Base-by-base conservation (phyloP, 2,329 filamentous ascomycete species). In the Colletotrichum camelliae region DNA sequence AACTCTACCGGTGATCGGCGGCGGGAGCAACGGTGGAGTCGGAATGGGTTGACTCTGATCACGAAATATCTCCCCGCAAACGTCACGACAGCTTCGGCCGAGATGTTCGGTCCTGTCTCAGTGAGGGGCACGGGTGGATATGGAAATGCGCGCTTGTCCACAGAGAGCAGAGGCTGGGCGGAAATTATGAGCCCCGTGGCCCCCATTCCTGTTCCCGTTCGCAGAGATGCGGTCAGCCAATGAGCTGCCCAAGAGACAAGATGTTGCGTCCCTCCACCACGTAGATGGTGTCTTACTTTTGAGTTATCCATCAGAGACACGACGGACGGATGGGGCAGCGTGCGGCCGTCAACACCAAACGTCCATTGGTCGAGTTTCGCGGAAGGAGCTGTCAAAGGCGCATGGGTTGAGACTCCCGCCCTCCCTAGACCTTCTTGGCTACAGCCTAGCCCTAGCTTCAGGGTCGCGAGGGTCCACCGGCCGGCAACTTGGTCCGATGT, bases 221-320 rank as follows among this genome's bases (percentile, higher is more conserved):
- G 74, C 74, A 74, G 74, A 74, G 74, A 74, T 69, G 70, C 48
- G 29, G 64, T 58, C n/a, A 13, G 35, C 58, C 60, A 72, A 64
- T 72, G 16, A 68, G 18, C n/a, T 64, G 16, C 10, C 69, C 37
- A 58, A 24, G 58, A 73, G 64, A 43, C 61, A 75, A 69, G 35
- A 74, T 69, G 35, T 60, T 39, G 58, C 70, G 10, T 57, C 61
- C 29, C 57, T 68, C 27, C 58, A 24, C 43, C 43, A 24, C 27
- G 62, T 8, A 48, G 64, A 48, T 35, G 39, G 43, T 76, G 74
- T 76, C 74, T 76, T 24, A 33, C 24, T 27, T 74, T 74, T 65
- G 65, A 58, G 65, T 68, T 68, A 33, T 65, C 64, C 57, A 33
- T 57, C 58, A 68, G 65, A 69, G 58, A 68, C 48, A 69, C 15